Evolutionary conservation across 345 rosid species (phyloP), one percentile per base, ranked within the genome.

Genomic region (Arabidopsis suecica): DNA sequence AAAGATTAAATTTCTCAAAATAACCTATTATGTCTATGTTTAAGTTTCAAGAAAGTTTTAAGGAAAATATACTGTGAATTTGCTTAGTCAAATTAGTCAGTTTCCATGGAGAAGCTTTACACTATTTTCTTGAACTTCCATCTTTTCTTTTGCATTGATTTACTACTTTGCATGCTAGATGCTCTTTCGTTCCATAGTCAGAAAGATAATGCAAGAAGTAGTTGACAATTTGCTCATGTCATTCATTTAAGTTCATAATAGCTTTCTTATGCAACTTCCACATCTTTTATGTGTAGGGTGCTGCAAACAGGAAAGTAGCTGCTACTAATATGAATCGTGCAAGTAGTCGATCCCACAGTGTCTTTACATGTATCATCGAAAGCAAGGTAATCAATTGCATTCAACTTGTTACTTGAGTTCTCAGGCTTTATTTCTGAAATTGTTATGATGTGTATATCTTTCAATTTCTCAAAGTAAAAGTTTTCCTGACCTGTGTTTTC

Each of bases 291-390:
- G 72, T 81, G 67, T 85, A 95, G 99, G 99, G 99, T 64, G 89
- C 99, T 49, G 89, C 97, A 76, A 95, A 93, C 69, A 85, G 99
- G 79, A 93, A 93, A 81, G 99, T 95, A 54, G 99, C 99, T 63
- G 91, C 99, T 3, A 95, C 99, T 51, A 93, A 93, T 78, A 92
- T 95, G 99, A 95, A 93, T 72, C 91, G 83, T 73, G 98, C 97
- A 33, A 95, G 99, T 80, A 95, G 99, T 81, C 97, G 98, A 66
- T 95, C 99, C 53, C 99, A 95, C 60, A 95, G 99, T 82, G 99
- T 95, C 44, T 93, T 95, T 81, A 93, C 99, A 60, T 95, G 99
- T 67, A 83, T 84, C 62, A 90, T 93, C 53, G 99, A 95, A 80
- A 93, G 99, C 76, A 86, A 90, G 94, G 98, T 95, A 74, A 73